phyloP scores from a whole-genome alignment of 225 moss, liverwort and hornwort genomes.

The Rhytidiadelphus loreus region DNA sequence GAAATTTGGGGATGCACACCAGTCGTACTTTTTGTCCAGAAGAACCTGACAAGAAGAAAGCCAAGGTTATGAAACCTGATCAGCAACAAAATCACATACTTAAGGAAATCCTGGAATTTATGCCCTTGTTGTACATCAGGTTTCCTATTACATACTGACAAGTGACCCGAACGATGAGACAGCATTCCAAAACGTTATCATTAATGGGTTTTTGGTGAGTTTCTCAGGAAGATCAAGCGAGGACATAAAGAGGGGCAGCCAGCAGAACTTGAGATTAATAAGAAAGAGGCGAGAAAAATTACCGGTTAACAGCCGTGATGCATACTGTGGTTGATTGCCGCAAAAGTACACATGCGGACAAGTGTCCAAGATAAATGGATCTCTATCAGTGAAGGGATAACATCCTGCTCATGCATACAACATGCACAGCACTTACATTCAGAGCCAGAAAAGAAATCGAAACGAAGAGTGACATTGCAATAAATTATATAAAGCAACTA shows the following conservation, averaged over 20 bases:
- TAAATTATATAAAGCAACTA: neutral
- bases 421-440: neutral
- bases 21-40: slow-evolving; percentile 57
- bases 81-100: neutral
- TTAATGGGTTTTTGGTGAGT: neutral
- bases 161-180: neutral
- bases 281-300: neutral
- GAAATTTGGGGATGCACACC: slow-evolving; percentile 80
- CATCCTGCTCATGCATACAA: slow-evolving; percentile 53
- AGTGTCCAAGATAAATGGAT: slow-evolving; percentile 79
- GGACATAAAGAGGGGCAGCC: neutral
- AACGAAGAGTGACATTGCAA: neutral
- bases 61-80: neutral
- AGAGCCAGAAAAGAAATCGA: neutral
- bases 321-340: slow-evolving; percentile 81
- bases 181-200: neutral
- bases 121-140: neutral
- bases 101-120: neutral
- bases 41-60: slow-evolving; percentile 38
- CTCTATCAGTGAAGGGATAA: slow-evolving; percentile 84
- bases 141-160: neutral
- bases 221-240: neutral
- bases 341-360: slow-evolving; percentile 96
- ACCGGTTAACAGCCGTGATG: slow-evolving; percentile 72
- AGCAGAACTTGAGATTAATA: neutral